Percentiles rank a stretch among this genome's conserved stretches.
Evolutionary conservation across 148 eudicot genomes (phyloP).

Genomic region (Amaranthus cruentus): DNA sequence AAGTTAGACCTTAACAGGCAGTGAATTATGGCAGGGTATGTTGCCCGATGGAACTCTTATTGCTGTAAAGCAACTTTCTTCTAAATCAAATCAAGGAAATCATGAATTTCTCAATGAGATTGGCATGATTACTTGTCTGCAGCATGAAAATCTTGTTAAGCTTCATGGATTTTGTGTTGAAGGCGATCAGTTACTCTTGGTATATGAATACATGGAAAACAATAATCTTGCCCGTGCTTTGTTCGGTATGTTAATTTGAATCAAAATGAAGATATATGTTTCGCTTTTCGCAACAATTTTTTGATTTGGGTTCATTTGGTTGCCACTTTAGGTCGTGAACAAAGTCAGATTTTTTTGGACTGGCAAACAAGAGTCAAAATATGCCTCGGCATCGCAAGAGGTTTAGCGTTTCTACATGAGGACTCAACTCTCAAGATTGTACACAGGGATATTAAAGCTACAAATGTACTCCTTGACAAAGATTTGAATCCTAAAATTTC

Average conservation of each 20-base stretch:
- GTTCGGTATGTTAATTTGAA: slow-evolving; percentile 25
- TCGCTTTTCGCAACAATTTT: not conserved
- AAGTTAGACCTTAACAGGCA: slow-evolving; percentile 4
- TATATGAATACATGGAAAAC: slow-evolving; percentile 45
- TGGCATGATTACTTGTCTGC: slow-evolving; percentile 39
- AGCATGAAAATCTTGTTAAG: slow-evolving; percentile 37
- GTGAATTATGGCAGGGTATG: slow-evolving; percentile 26
- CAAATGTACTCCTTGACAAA: slow-evolving; percentile 31
- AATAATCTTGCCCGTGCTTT: slow-evolving; percentile 33
- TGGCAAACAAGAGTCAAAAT: slow-evolving; percentile 31
- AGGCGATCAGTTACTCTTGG: slow-evolving; percentile 29
- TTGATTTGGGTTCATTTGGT: slow-evolving; percentile 7
- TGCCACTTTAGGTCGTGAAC: slow-evolving; percentile 19
- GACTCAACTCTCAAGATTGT: slow-evolving; percentile 32
- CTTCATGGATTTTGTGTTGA: slow-evolving; percentile 41
- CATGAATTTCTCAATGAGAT: slow-evolving; percentile 41
- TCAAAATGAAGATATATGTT: not conserved
- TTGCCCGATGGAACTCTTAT: slow-evolving; percentile 29
- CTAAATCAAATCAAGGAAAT: slow-evolving; percentile 40
- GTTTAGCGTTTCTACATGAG: slow-evolving; percentile 35
- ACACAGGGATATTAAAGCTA: slow-evolving; percentile 33
- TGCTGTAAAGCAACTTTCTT: slow-evolving; percentile 40
- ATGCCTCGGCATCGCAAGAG: slow-evolving; percentile 30
- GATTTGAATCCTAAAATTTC: slow-evolving; percentile 29
- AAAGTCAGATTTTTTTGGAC: slow-evolving; percentile 17